These are phyloP conservation scores for Sicyos baderoa DNA, from an alignment of 306 rosid genomes.

Conservation along the genomic window DNA sequence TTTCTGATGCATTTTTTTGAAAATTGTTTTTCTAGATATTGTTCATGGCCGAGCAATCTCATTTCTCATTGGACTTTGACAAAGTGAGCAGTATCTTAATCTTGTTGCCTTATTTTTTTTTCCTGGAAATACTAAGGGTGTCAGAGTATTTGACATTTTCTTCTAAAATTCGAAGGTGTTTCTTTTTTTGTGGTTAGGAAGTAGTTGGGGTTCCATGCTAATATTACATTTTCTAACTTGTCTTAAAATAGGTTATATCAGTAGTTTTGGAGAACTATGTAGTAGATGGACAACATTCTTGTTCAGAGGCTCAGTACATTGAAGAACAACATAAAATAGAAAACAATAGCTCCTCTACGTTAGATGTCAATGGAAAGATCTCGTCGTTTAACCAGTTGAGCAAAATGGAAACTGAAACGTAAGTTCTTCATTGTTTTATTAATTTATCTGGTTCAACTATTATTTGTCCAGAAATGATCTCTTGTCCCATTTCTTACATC, in stretches of 20 bases:
- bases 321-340: constrained; percentile 37
- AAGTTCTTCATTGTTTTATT: constrained; percentile 27
- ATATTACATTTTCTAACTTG: constrained; percentile 17
- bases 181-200: neutral
- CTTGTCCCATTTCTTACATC: constrained; percentile 16
- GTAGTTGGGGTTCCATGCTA: neutral
- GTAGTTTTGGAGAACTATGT: constrained; percentile 75
- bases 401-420: constrained; percentile 46
- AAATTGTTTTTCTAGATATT: constrained; percentile 41
- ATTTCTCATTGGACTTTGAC: constrained; percentile 78
- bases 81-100: constrained; percentile 45
- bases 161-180: neutral
- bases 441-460: constrained; percentile 2
- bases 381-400: constrained; percentile 29
- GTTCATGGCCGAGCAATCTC: constrained; percentile 95
- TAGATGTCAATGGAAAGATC: constrained; percentile 36
- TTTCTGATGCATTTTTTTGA: constrained; percentile 17
- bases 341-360: constrained; percentile 28
- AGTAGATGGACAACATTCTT: constrained; percentile 37
- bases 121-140: constrained; percentile 14
- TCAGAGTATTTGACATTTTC: constrained; percentile 9
- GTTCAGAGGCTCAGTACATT: constrained; percentile 37
- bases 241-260: constrained; percentile 52
- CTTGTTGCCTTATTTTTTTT: constrained; percentile 19
- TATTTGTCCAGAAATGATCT: constrained; percentile 19